phyloP scores from a whole-genome alignment of 371 early-diverging fungal genomes.

The Chytridiales sp. region DNA sequence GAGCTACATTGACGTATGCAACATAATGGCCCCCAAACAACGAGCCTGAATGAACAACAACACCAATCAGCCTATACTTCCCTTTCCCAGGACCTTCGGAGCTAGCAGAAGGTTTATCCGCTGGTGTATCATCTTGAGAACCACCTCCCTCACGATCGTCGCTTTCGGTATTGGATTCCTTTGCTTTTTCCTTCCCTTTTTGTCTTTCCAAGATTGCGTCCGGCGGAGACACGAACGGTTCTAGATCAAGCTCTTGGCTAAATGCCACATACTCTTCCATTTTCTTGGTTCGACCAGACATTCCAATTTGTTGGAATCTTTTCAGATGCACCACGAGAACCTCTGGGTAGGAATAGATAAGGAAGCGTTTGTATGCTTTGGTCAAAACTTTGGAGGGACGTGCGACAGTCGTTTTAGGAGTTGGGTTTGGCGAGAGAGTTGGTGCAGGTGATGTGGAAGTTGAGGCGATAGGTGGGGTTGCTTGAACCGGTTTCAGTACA shows the following conservation, averaged over 20 bases:
- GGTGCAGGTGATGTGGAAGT: too few relatives aligned
- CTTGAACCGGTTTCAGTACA: too few relatives aligned
- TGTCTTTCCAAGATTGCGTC: conserved; percentile 10
- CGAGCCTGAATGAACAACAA: conserved; percentile 44
- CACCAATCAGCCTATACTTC: conserved; percentile 39
- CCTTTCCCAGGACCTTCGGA: conserved; percentile 4
- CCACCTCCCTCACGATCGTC: conserved; percentile 4
- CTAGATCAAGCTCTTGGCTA: conserved; percentile 36
- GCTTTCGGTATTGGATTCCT: background rate
- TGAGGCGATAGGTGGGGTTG: too few relatives aligned
- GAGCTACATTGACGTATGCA: conserved; percentile 35
- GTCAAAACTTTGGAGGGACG: conserved; percentile 14
- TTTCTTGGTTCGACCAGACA: conserved; percentile 33
- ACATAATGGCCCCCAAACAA: conserved; percentile 46
- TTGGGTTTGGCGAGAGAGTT: too few relatives aligned
- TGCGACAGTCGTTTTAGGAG: too few relatives aligned
- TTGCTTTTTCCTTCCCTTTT: conserved; percentile 2
- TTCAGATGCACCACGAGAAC: conserved; percentile 46
- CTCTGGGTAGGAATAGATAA: conserved; percentile 36
- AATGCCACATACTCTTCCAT: conserved; percentile 39
- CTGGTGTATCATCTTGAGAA: too few relatives aligned
- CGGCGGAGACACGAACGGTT: conserved; percentile 31
- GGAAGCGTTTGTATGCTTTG: conserved; percentile 41
- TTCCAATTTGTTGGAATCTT: conserved; percentile 38
- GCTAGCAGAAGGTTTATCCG: background rate